phyloP scores from a whole-genome alignment of 1,284 basidiomycete genomes.

The Xerocomus minutiporus region DNA sequence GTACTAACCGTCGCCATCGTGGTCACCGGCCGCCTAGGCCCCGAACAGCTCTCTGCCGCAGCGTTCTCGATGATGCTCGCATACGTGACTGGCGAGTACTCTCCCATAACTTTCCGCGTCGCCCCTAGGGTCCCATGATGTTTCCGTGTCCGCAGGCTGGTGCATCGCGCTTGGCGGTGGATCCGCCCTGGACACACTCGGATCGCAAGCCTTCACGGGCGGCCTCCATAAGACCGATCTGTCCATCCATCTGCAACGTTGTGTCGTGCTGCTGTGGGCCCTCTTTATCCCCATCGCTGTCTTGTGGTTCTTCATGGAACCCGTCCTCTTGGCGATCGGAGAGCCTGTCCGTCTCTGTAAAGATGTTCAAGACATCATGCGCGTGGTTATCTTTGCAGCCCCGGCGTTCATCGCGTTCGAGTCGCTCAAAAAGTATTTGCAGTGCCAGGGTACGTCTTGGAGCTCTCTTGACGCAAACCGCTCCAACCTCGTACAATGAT shows the following conservation, averaged over 20 bases:
- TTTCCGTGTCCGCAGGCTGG: slow-evolving; percentile 50
- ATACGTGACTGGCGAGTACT: slow-evolving; percentile 67
- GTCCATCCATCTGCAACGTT: slow-evolving; percentile 67
- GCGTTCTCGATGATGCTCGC: slow-evolving; percentile 75
- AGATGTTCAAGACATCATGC: slow-evolving; percentile 60
- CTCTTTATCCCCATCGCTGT: slow-evolving; percentile 58
- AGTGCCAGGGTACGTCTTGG: slow-evolving; percentile 60
- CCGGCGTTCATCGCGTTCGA: slow-evolving; percentile 75
- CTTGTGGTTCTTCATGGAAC: slow-evolving; percentile 58
- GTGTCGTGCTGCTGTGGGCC: slow-evolving; percentile 56
- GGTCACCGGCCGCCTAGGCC: slow-evolving; percentile 61
- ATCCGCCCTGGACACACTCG: slow-evolving; percentile 72
- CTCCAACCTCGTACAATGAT: background rate
- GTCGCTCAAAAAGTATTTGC: slow-evolving; percentile 72
- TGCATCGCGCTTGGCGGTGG: slow-evolving; percentile 72
- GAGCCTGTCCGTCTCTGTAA: slow-evolving; percentile 52
- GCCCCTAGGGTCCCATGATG: slow-evolving; percentile 49
- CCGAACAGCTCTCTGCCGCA: slow-evolving; percentile 62
- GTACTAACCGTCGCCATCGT: slow-evolving; percentile 62
- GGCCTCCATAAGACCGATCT: slow-evolving; percentile 53
- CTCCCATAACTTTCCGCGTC: slow-evolving; percentile 16
- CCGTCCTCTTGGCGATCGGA: slow-evolving; percentile 58
- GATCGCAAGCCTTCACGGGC: slow-evolving; percentile 71
- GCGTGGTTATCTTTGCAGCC: slow-evolving; percentile 58
- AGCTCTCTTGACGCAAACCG: background rate